Conservation (phyloP, 176 grass and related monocot species). For the bread wheat (Triticum aestivum) region DNA sequence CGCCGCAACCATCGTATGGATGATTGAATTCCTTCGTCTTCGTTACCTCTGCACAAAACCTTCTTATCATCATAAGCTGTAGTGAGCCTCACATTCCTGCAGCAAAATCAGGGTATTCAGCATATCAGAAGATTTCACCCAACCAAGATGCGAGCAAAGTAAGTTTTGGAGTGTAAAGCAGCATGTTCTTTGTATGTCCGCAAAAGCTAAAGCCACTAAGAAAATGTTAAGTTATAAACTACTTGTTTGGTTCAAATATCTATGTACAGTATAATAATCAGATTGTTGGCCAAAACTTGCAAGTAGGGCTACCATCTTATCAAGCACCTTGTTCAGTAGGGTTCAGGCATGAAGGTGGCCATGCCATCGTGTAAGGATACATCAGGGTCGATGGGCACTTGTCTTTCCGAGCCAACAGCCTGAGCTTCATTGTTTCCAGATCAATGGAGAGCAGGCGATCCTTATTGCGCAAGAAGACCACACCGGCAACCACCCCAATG, state of each 20-base stretch:
- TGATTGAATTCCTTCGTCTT: neutral
- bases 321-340: constrained; percentile 6
- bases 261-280: neutral
- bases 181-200: neutral
- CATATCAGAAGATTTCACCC: neutral
- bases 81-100: constrained; percentile 20
- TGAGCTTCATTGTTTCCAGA: constrained; percentile 25
- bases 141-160: neutral
- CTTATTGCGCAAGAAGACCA: constrained; percentile 28
- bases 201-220: neutral
- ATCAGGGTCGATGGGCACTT: neutral
- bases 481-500: constrained; percentile 6
- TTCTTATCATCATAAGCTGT: neutral
- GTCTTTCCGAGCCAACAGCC: neutral
- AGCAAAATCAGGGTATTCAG: neutral
- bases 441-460: constrained; percentile 29
- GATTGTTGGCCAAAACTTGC: neutral
- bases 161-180: neutral
- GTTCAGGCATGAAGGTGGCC: constrained; percentile 35
- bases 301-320: neutral
- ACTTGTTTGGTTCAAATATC: neutral
- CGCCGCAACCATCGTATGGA: neutral
- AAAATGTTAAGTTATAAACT: neutral
- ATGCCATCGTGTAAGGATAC: constrained; percentile 4
- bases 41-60: neutral